Evolutionary conservation across 192 early-diverging fungal species (phyloP).

Genomic region (Podila epicladia): DNA sequence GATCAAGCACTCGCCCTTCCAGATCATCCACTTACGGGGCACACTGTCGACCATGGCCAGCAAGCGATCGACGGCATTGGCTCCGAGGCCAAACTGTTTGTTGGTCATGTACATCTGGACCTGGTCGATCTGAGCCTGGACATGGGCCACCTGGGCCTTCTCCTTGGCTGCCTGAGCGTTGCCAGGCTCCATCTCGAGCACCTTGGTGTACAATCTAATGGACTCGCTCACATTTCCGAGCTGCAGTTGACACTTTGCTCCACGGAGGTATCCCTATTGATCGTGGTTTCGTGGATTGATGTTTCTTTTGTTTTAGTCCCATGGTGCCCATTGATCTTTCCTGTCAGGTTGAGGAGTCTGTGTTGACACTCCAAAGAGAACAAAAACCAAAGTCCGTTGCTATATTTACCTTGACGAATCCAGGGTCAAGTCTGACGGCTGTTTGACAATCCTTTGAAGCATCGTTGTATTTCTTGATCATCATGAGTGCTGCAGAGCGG

Average conservation of each 20-base stretch:
- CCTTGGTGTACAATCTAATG: constrained; percentile 51
- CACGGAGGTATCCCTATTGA: constrained; percentile 60
- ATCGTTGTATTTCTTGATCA: constrained; percentile 68
- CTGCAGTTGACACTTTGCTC: constrained; percentile 76
- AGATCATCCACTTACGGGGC: constrained; percentile 71
- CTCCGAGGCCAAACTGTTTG: constrained; percentile 56
- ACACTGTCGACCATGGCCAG: constrained; percentile 47
- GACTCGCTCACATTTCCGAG: constrained; percentile 77
- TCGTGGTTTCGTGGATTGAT: neutral
- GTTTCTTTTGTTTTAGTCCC: too few species aligned
- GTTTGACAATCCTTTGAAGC: constrained; percentile 71
- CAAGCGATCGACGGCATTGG: constrained; percentile 58
- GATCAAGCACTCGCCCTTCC: constrained; percentile 72
- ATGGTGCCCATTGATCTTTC: neutral
- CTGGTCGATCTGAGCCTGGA: constrained; percentile 58
- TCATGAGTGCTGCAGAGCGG: constrained; percentile 82
- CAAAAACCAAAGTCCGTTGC: neutral
- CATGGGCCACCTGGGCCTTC: constrained; percentile 49
- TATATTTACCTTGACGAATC: constrained; percentile 64
- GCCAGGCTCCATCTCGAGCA: constrained; percentile 47
- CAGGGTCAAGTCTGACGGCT: constrained; percentile 66
- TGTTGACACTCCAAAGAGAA: too few species aligned
- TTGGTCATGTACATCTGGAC: constrained; percentile 55
- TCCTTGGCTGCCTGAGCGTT: constrained; percentile 55
- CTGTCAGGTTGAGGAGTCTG: too few species aligned